Conservation (phyloP, 306 rosid genomes). For the Vigna hirtella region DNA sequence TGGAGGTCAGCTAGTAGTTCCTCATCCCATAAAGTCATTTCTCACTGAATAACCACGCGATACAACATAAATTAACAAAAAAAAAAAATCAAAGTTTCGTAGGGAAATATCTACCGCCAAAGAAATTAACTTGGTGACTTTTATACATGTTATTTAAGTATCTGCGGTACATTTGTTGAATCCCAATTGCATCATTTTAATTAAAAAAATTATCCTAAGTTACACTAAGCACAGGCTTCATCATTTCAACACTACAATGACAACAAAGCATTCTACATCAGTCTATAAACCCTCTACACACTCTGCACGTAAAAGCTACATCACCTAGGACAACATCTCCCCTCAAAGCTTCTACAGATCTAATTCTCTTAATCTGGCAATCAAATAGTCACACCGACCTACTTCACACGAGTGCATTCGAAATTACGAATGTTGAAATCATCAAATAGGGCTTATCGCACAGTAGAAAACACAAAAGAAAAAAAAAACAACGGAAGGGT, state of each 20-base stretch:
- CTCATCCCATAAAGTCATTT: conserved; percentile 16
- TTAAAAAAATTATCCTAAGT: not conserved
- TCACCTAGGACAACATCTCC: not conserved
- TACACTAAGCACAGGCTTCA: not conserved
- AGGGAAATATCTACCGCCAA: not conserved
- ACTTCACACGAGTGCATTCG: not conserved
- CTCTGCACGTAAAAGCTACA: not conserved
- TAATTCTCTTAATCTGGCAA: conserved; percentile 1
- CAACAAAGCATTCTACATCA: not conserved
- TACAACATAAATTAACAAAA: conserved; percentile 8
- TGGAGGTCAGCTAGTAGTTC: conserved; percentile 12
- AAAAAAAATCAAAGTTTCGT: not conserved
- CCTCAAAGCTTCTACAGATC: not conserved
- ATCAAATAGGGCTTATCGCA: conserved; percentile 1
- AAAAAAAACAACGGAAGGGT: not conserved
- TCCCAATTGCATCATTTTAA: not conserved
- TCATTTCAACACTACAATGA: not conserved
- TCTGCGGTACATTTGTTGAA: conserved; percentile 1
- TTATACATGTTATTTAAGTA: not conserved
- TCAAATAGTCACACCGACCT: not conserved
- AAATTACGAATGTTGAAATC: conserved; percentile 3
- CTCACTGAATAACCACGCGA: not conserved
- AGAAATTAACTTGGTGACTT: not conserved
- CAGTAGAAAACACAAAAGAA: conserved; percentile 21
- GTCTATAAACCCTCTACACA: not conserved